Evolutionary conservation across 2,329 filamentous ascomycete genomes (phyloP).

Genomic region (Aspergillus piperis): DNA sequence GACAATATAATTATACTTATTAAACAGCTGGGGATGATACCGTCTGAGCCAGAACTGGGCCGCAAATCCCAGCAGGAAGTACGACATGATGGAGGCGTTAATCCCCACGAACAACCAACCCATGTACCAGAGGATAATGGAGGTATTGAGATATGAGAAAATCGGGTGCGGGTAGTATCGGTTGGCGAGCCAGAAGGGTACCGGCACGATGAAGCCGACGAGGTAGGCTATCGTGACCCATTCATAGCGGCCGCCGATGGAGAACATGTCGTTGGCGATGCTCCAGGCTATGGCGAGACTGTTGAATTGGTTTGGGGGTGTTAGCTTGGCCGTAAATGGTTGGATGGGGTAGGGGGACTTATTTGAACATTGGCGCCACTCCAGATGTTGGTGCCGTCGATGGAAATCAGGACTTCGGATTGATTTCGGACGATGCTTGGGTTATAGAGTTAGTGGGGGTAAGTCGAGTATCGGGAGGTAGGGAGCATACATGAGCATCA

Average conservation of each 20-base stretch:
- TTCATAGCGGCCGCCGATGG: conserved; percentile 7
- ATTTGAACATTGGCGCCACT: conserved; percentile 4
- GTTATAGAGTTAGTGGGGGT: not conserved
- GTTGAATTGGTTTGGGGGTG: conserved; percentile 1
- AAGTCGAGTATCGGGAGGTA: too few relatives aligned
- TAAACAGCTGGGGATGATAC: conserved; percentile 7
- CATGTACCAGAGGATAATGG: conserved; percentile 6
- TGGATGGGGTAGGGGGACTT: not conserved
- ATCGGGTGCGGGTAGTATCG: not conserved
- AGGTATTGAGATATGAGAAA: conserved; percentile 11
- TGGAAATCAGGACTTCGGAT: conserved; percentile 1
- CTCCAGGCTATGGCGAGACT: conserved; percentile 8
- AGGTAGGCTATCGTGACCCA: conserved; percentile 6
- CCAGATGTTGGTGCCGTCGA: conserved; percentile 9
- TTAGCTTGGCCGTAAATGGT: not conserved
- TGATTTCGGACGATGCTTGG: conserved; percentile 7
- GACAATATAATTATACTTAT: conserved; percentile 15
- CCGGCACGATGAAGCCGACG: conserved; percentile 4
- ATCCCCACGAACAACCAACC: conserved; percentile 7
- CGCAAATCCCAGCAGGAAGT: conserved; percentile 4
- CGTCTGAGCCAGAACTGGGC: conserved; percentile 12
- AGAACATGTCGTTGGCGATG: conserved; percentile 11
- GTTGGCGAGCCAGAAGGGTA: conserved; percentile 4
- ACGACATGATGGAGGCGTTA: conserved; percentile 5
- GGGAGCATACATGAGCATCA: not conserved